Evolutionary conservation across 2,329 filamentous ascomycete species (phyloP), one percentile per base, ranked within the genome.

Genomic region (Monosporascus ibericus): DNA sequence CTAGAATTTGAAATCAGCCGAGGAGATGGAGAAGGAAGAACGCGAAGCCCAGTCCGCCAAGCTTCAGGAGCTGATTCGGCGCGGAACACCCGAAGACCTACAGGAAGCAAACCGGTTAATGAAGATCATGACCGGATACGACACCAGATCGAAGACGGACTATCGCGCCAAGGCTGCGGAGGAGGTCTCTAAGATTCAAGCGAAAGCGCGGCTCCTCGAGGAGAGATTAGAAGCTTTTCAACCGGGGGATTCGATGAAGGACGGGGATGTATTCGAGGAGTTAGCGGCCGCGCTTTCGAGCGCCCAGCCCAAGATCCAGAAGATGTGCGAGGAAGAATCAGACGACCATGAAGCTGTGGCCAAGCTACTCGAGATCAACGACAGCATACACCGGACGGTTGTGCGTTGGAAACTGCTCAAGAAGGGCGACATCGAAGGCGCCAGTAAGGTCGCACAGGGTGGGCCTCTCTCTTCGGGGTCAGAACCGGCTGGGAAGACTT

Each of bases 11-110:
- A 91, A 95, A 72, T 97, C 92, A 1, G 91, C 90, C 24, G 94
- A 99, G 65, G 94, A 99, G 68, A 97, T 99, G 92, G 94, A 99
- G 67, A 90, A 95, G 64, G 94, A 99, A 71, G 94, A 99, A 68
- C 83, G 83, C 52, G 90, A 92, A 62, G 92, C 92, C 2, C 94
- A 99, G 67, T 96, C 91, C 3, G 94, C 94, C n/a, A 99, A 99
- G 72, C 79, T 99, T 18, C 94, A 99, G 68, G 94, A 99, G 72
- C 78, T 99, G 50, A 97, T 99, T 66, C 86, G 94, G 55, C 81
- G 94, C 60, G 94, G 94, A 51, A 86, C 89, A 5, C 94, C 94
- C 25, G 88, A 95, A 58, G 94, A 99, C 69, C 75, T 99, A 54
- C 92, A 96, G 69, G 94, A 99, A 75, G 94, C 94, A 50, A 99